Evolutionary conservation across 2,329 filamentous ascomycete genomes (phyloP), one percentile per base, ranked within the genome.

Genomic region (Didymella keratinophila): DNA sequence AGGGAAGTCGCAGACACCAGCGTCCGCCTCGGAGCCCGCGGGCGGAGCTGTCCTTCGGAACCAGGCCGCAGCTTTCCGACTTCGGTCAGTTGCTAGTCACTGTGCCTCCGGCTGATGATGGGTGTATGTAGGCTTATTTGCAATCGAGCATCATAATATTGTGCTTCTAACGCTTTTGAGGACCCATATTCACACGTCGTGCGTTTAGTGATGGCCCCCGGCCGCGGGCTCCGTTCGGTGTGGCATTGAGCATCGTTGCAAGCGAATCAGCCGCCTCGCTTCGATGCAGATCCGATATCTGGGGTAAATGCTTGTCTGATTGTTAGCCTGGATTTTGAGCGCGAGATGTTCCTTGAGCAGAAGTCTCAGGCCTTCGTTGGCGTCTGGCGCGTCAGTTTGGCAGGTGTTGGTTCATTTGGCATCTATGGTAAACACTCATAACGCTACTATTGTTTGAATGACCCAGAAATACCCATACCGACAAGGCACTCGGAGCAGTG

Each of bases 11-110:
- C 5, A 49, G 34, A 28, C 27, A 39, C n/a, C 46, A 42, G 32
- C 37, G n/a, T 42, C 14, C 8, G n/a, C n/a, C 4, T 23, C 47
- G 47, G 47, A 18, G 9, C 43, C 50, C 50, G 50, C 50, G 50
- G 50, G n/a, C 41, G 50, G 52, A 32, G 30, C 30, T 32, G 16
- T 32, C 30, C 3, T 27, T 47, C 51, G 51, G 51, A 53, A 53
- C 7, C 34, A 32, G 7, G 34, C 25, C 23, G 12, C 5, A 27
- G 25, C 42, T 47, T 47, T 47, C 43, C 43, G 36, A 42, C 21
- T 42, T 27, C 43, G 27, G 36, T 23, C 20, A n/a, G 20, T 6
- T 20, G 12, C 10, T 14, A 45, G 12, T 21, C n/a, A n/a, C 12
- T 21, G n/a, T 4, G 20, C n/a, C 14, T 7, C 4, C 21, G 11